Base-by-base conservation (phyloP, 2,329 filamentous ascomycete genomes). In the Niveomyces coronatus region DNA sequence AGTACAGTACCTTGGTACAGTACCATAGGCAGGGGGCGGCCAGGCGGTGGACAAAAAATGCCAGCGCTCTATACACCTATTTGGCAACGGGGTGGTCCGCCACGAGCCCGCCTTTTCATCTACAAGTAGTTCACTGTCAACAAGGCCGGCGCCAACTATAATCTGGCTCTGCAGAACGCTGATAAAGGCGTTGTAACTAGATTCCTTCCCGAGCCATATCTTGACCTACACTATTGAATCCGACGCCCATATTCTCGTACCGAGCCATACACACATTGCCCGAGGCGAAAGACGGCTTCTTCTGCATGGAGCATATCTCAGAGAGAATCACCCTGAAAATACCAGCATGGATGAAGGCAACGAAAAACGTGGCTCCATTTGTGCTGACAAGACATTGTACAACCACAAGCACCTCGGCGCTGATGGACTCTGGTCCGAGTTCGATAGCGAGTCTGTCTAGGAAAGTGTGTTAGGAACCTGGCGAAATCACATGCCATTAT, bases 181-280 rank as follows among this genome's bases (percentile, higher is more conserved):
- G 85, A 89, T 26, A 80, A 89, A 57, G 87, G 86, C 3, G 87
- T 96, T 41, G 85, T 95, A 15, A 94, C 86, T 16, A 74, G 88
- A 51, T 96, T 96, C 65, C 79, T 89, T n/a, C 89, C 89, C 4
- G 89, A 95, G 77, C 89, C 89, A 95, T 60, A 74, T 74, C 47
- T 72, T 88, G 42, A 85, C 85, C 14, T 93, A 89, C 66, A 95
- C 91, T 3, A 93, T 85, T 52, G 88, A 98, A 66, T 93, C 94
- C 69, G 95, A 98, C 59, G 77, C 95, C 53, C 74, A 88, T 57
- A 74, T 98, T 11, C 93, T 94, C 63, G 79, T 94, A 31, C 82
- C 82, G 56, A 85, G 82, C 55, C 68, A 94, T 50, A 73, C 79
- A 52, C 79, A 95, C 56, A 89, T 98, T n/a, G n/a, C n/a, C n/a